Evolutionary conservation across 2,329 filamentous ascomycete species (phyloP), one percentile per base, ranked within the genome.

Genomic region (Sporothrix luriei): DNA sequence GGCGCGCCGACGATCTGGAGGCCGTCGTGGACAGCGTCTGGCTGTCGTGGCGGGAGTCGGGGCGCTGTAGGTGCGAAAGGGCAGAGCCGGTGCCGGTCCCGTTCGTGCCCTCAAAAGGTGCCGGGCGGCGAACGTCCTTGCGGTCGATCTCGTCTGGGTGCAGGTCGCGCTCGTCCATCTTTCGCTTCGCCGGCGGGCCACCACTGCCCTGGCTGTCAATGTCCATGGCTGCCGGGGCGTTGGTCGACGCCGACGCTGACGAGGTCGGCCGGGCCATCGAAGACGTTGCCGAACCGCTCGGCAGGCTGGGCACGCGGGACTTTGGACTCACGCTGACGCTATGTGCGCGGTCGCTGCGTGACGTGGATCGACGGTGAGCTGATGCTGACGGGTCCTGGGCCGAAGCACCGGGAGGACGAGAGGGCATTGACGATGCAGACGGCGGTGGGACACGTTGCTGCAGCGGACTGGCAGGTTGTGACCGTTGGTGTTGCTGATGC

Each of bases 311-410:
- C 19, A 89, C 81, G 72, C 86, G 84, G 48, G 91, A 93, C 80
- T 92, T 93, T 40, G 92, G 92, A 77, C 91, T 94, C 66, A 94
- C 87, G 76, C 91, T 94, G 68, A 90, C 78, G 77, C 89, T 92
- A 65, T 85, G 83, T 72, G 91, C 91, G 75, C 90, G 86, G 69
- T 92, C 90, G 73, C 84, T 84, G 64, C 84, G 83, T 55, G 85
- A 84, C 70, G 84, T 81, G 55, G 84, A 83, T 76, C 85, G 79
- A 78, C 81, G 81, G 72, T 82, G 82, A 7, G 75, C 75, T 54
- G 73, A 72, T 24, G 76, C 75, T 21, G 79, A 76, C 48, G 80
- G 79, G 66, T 84, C 84, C 78, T 84, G 83, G 16, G 57, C 19
- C 43, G 38, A 7, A 0, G 40, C 19, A 49, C 21, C 49, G n/a